A percentile compares a stretch with the other conserved stretches of the same genome.
These are phyloP conservation scores for Guadua angustifolia DNA, from an alignment of 176 grass and related monocot species.

Conservation along the genomic window DNA sequence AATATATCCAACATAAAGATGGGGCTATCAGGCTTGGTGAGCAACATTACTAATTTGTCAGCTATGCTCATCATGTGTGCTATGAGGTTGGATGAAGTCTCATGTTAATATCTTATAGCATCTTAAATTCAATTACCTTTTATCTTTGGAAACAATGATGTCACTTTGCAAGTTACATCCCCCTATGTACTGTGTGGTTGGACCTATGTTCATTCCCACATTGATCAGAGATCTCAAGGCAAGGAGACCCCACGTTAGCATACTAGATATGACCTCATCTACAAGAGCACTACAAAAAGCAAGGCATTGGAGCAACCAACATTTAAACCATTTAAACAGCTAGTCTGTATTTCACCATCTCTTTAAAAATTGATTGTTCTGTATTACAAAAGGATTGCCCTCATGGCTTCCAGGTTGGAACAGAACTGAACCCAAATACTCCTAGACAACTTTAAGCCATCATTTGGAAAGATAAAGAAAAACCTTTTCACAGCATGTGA, in stretches of 20 bases:
- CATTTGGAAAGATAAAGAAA: slow-evolving; percentile 2
- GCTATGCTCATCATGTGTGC: neutral
- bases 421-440: neutral
- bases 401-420: neutral
- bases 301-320: slow-evolving; percentile 15
- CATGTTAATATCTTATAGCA: slow-evolving; percentile 14
- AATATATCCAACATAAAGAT: slow-evolving; percentile 17
- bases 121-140: slow-evolving; percentile 3
- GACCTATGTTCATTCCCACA: neutral
- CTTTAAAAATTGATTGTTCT: neutral
- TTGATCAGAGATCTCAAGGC: neutral
- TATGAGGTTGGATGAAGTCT: neutral
- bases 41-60: neutral
- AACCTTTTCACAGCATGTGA: neutral
- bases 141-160: slow-evolving; percentile 16
- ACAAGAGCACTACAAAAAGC: neutral
- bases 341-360: neutral
- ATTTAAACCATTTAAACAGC: neutral
- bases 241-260: neutral
- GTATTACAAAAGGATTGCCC: neutral
- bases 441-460: neutral
- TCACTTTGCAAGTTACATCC: slow-evolving; percentile 13
- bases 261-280: neutral
- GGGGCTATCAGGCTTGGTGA: slow-evolving; percentile 2
- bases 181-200: neutral